These are phyloP conservation scores for Suillus occidentalis DNA, from an alignment of 768 basidiomycete genomes.

Conservation along the genomic window DNA sequence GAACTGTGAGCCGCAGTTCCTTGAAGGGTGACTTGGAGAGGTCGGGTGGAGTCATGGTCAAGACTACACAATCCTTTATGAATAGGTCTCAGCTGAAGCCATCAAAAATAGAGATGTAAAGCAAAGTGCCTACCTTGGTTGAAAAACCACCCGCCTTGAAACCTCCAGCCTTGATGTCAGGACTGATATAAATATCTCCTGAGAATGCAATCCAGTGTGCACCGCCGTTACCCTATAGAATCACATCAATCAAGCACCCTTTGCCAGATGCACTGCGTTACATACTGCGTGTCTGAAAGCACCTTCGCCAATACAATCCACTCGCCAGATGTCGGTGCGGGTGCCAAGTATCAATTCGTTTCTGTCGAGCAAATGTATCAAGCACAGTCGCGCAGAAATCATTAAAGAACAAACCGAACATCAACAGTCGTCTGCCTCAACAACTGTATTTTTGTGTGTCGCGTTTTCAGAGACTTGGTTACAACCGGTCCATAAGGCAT, in stretches of 20 bases:
- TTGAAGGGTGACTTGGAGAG: slow-evolving; percentile 52
- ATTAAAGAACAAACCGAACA: slow-evolving; percentile 40
- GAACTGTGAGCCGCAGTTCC: slow-evolving; percentile 62
- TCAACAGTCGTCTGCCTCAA: slow-evolving; percentile 71
- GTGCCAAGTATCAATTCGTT: slow-evolving; percentile 47
- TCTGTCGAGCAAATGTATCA: slow-evolving; percentile 29
- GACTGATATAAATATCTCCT: slow-evolving; percentile 58
- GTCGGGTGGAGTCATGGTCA: slow-evolving; percentile 61
- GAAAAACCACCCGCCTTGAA: slow-evolving; percentile 66
- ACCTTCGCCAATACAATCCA: slow-evolving; percentile 65
- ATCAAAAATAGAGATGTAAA: slow-evolving; percentile 3
- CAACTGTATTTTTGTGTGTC: slow-evolving; percentile 54
- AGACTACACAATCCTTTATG: slow-evolving; percentile 65
- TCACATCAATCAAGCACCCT: slow-evolving; percentile 1
- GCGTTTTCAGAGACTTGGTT: slow-evolving; percentile 29
- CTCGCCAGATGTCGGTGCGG: slow-evolving; percentile 73
- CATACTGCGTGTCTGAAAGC: slow-evolving; percentile 56
- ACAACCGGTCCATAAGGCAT: slow-evolving; percentile 55
- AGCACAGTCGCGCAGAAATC: background rate
- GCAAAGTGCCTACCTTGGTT: slow-evolving; percentile 49
- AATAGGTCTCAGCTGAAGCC: slow-evolving; percentile 1
- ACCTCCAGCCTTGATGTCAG: slow-evolving; percentile 51
- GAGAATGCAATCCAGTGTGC: slow-evolving; percentile 59
- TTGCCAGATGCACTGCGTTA: slow-evolving; percentile 7
- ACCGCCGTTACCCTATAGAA: slow-evolving; percentile 53